A percentile compares a stretch with the other conserved stretches of the same genome.
These are phyloP conservation scores for Chytriomyces hyalinus DNA, from an alignment of 192 early-diverging fungal species.

Conservation along the genomic window DNA sequence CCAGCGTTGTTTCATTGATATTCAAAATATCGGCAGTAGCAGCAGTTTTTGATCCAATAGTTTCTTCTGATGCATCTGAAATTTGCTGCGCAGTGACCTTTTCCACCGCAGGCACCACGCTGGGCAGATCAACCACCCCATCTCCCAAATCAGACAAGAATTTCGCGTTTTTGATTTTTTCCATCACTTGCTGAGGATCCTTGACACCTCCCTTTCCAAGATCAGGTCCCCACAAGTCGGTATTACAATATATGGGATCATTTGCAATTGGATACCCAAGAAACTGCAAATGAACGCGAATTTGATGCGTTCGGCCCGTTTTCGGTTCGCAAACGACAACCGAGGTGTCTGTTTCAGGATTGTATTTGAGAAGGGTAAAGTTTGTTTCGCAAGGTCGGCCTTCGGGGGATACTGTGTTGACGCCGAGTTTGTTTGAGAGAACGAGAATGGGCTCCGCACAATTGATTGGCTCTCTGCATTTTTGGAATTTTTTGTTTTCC, in stretches of 20 bases:
- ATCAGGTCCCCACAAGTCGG: slow-evolving; percentile 69
- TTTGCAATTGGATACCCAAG: slow-evolving; percentile 94
- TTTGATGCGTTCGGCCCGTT: slow-evolving; percentile 96
- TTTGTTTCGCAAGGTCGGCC: slow-evolving; percentile 85
- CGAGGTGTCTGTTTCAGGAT: slow-evolving; percentile 63
- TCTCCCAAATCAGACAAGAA: neutral
- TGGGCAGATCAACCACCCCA: neutral
- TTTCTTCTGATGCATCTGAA: neutral
- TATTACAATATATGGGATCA: slow-evolving; percentile 86
- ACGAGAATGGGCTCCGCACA: slow-evolving; percentile 86
- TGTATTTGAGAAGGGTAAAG: slow-evolving; percentile 71
- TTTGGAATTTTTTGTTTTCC: neutral
- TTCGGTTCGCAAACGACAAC: slow-evolving; percentile 82
- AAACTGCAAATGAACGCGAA: slow-evolving; percentile 93
- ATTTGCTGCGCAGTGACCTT: neutral
- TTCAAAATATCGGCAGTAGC: neutral
- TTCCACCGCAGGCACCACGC: neutral
- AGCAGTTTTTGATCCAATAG: neutral
- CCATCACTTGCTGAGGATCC: slow-evolving; percentile 29
- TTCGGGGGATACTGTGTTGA: slow-evolving; percentile 78
- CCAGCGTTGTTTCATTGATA: neutral
- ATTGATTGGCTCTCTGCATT: slow-evolving; percentile 20
- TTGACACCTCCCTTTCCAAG: slow-evolving; percentile 59
- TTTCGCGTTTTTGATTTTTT: slow-evolving; percentile 25
- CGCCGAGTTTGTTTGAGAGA: slow-evolving; percentile 82